A percentile compares a stretch with the other conserved stretches of the same genome.
Evolutionary conservation across 495 filamentous ascomycete species (phyloP).

Genomic region (Neurospora terricola): DNA sequence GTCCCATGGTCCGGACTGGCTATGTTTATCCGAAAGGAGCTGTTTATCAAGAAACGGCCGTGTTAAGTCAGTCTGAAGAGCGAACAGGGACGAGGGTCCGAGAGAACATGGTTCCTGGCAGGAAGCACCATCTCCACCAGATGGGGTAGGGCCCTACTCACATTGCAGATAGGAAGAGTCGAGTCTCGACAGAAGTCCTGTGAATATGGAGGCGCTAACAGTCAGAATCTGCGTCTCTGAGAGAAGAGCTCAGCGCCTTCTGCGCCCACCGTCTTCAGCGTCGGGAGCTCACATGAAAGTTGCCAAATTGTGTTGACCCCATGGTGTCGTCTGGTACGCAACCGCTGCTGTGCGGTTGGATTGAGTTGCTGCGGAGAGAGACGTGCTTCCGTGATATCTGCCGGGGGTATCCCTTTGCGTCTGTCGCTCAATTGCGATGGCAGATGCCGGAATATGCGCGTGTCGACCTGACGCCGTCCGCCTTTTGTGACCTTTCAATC

Average conservation of each 20-base stretch:
- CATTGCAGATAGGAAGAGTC: constrained; percentile 93
- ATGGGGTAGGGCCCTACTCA: constrained; percentile 40
- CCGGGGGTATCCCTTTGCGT: not conserved
- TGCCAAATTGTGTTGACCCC: constrained; percentile 71
- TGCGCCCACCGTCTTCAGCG: not conserved
- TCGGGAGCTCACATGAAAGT: constrained; percentile 65
- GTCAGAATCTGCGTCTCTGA: not conserved
- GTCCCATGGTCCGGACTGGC: constrained; percentile 42
- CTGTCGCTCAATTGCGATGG: not conserved
- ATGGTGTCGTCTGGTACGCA: constrained; percentile 29
- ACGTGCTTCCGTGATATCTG: not conserved
- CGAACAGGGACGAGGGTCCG: not conserved
- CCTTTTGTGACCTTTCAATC: not conserved
- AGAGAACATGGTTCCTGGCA: not conserved
- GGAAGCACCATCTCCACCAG: not conserved
- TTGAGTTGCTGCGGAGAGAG: not conserved
- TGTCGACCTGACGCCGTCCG: not conserved
- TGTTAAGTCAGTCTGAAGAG: constrained; percentile 14
- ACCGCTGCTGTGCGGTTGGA: constrained; percentile 5
- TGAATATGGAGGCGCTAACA: not conserved
- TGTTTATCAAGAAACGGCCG: constrained; percentile 11
- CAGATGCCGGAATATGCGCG: not conserved
- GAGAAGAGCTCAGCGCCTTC: not conserved
- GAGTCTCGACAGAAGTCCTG: constrained; percentile 95
- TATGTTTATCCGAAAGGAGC: constrained; percentile 33